Conservation (phyloP, 768 basidiomycete genomes). For the Pseudohyphozyma bogoriensis region DNA sequence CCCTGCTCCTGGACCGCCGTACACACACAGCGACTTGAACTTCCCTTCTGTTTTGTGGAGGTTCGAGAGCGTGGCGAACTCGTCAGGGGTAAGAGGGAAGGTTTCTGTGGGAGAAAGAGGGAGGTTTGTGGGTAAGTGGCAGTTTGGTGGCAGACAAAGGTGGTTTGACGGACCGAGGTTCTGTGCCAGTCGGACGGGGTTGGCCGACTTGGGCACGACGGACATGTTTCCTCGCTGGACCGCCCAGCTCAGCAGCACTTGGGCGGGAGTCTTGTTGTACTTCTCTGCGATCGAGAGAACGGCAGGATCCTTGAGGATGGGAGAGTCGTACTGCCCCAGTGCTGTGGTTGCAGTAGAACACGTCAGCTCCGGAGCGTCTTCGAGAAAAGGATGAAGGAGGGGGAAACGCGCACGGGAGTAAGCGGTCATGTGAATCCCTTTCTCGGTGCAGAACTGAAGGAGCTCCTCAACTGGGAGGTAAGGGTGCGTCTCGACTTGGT, state of each 20-base stretch:
- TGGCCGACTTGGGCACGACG: not conserved
- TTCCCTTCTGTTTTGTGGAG: too few relatives aligned
- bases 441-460: conserved; percentile 47
- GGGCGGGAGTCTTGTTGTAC: not conserved
- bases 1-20: too few relatives aligned
- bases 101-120: too few relatives aligned
- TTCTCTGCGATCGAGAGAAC: not conserved
- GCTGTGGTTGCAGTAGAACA: too few relatives aligned
- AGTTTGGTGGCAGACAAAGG: not conserved
- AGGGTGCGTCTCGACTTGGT: conserved; percentile 39
- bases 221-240: not conserved
- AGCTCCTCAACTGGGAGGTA: conserved; percentile 48
- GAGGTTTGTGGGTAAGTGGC: too few relatives aligned
- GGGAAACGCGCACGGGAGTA: conserved; percentile 39
- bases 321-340: not conserved
- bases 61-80: not conserved
- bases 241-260: not conserved
- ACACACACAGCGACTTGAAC: too few relatives aligned
- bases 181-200: not conserved
- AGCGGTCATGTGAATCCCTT: conserved; percentile 54
- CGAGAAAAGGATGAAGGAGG: too few relatives aligned
- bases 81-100: not conserved
- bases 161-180: not conserved
- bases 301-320: not conserved
- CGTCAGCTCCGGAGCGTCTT: not conserved